phyloP scores from a whole-genome alignment of 768 basidiomycete species.

The Rhizopogon vesiculosus region DNA sequence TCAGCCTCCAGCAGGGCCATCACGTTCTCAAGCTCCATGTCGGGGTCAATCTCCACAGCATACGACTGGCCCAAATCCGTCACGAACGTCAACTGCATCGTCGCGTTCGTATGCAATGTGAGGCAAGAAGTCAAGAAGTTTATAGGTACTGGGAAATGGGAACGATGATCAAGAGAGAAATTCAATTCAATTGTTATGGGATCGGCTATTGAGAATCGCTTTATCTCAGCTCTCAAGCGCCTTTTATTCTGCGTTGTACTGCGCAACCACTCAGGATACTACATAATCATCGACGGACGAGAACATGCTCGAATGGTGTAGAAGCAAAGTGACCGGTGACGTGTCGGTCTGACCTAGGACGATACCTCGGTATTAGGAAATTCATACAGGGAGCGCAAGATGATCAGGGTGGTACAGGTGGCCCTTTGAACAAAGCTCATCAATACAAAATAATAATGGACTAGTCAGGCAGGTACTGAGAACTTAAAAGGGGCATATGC shows the following conservation, averaged over 20 bases:
- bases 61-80: conserved; percentile 63
- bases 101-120: background rate
- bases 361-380: background rate
- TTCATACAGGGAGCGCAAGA: background rate
- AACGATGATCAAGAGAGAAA: background rate
- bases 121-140: background rate
- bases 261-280: background rate
- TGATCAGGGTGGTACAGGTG: background rate
- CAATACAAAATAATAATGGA: conserved; percentile 1
- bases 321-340: background rate
- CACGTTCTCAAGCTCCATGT: conserved; percentile 89
- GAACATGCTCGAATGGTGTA: background rate
- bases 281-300: background rate
- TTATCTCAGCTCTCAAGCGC: background rate
- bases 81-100: conserved; percentile 71
- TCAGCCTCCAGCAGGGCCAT: conserved; percentile 94
- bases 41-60: conserved; percentile 78
- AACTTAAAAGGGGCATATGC: background rate
- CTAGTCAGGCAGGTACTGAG: background rate
- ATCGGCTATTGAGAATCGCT: background rate
- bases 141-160: background rate
- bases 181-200: background rate
- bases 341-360: background rate
- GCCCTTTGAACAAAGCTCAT: background rate
- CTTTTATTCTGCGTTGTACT: background rate